These are phyloP conservation scores for Xylariomycetidae sp. DNA, from an alignment of 2,329 filamentous ascomycete species.

Conservation along the genomic window DNA sequence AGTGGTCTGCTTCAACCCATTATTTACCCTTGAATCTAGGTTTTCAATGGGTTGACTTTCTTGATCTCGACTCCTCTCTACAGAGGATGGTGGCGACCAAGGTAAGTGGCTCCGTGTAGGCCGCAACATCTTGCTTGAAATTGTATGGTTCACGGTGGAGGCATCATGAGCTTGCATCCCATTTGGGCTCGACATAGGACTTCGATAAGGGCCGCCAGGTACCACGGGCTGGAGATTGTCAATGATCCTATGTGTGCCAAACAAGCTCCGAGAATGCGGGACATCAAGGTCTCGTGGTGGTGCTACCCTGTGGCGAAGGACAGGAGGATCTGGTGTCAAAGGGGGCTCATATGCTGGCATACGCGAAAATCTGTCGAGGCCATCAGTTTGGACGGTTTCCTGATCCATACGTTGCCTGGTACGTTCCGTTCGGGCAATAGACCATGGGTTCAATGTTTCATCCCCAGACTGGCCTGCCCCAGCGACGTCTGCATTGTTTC, in stretches of 20 bases:
- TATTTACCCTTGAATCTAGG: too few relatives aligned
- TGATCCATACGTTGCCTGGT: conserved; percentile 3
- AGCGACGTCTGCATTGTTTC: too few relatives aligned
- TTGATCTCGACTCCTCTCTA: conserved; percentile 5
- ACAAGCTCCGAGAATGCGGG: conserved; percentile 13
- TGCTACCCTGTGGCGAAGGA: conserved; percentile 22
- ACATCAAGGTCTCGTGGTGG: conserved; percentile 25
- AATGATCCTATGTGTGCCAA: conserved; percentile 2
- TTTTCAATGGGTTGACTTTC: too few relatives aligned
- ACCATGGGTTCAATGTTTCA: conserved; percentile 38
- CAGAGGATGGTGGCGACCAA: conserved; percentile 27
- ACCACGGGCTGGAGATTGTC: conserved; percentile 4
- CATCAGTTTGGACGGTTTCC: background rate
- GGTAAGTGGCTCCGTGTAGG: conserved; percentile 14
- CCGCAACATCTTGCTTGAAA: conserved; percentile 3
- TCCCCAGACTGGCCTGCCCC: too few relatives aligned
- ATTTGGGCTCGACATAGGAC: conserved; percentile 18
- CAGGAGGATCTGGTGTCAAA: conserved; percentile 20
- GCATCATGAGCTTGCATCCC: conserved; percentile 2
- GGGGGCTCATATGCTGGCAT: conserved; percentile 3
- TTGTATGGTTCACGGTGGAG: background rate
- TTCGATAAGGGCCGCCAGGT: conserved; percentile 20
- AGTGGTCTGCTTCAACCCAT: conserved; percentile 21
- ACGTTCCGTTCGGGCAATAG: conserved; percentile 33
- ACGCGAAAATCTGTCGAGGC: background rate